These are phyloP conservation scores for Sclerotinia spermophila DNA, from an alignment of 2,329 filamentous ascomycete genomes.

Conservation along the genomic window DNA sequence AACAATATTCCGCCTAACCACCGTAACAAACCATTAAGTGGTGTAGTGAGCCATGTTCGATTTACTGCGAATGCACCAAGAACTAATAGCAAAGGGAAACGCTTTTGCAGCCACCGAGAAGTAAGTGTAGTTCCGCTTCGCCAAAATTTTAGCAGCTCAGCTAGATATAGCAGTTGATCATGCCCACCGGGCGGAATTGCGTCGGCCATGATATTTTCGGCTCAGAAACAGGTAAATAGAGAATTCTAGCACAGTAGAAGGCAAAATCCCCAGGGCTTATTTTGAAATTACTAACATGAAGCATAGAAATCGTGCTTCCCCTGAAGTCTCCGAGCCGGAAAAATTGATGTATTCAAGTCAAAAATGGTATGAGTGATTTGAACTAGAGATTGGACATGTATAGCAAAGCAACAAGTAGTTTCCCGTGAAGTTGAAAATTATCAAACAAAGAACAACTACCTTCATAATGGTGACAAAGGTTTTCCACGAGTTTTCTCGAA, in stretches of 20 bases:
- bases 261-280: background rate
- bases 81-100: background rate
- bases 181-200: background rate
- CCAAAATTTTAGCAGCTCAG: background rate
- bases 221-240: background rate
- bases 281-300: background rate
- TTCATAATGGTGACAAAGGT: background rate
- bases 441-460: slow-evolving; percentile 1
- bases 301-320: background rate
- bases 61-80: too few relatives aligned
- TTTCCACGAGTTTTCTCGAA: background rate
- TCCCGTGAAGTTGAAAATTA: background rate
- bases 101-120: background rate
- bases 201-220: background rate
- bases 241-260: background rate
- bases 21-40: background rate
- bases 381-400: background rate
- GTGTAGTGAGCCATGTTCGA: background rate
- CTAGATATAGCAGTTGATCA: too few relatives aligned
- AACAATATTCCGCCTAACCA: slow-evolving; percentile 7
- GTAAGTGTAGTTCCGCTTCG: background rate
- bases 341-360: background rate
- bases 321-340: background rate
- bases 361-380: background rate
- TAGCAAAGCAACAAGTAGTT: background rate